These are phyloP conservation scores for Aphanomyces stellatus DNA, from an alignment of 352 stramenopile species.

Conservation along the genomic window DNA sequence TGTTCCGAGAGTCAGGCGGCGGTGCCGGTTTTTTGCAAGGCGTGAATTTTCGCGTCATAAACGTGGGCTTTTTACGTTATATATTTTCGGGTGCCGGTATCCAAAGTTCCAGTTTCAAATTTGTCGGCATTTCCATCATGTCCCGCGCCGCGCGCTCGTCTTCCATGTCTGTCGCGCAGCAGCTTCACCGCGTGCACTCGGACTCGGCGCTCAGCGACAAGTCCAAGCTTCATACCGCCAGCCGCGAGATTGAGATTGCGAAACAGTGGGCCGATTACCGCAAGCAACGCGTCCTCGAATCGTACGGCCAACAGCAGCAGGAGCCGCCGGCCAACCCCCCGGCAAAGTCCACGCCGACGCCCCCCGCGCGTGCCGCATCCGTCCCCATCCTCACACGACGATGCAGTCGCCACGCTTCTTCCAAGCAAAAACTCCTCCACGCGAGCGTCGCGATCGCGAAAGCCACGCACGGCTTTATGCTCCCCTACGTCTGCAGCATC, in stretches of 20 bases:
- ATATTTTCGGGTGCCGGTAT: too few species aligned
- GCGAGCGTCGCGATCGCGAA: constrained; percentile 16
- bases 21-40: too few species aligned
- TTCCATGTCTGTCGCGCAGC: not conserved
- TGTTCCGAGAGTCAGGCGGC: too few species aligned
- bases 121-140: not conserved
- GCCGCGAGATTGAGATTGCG: not conserved
- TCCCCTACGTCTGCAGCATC: constrained; percentile 12
- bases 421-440: constrained; percentile 9
- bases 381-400: too few species aligned
- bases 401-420: not conserved
- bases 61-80: too few species aligned
- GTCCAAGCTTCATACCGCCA: not conserved
- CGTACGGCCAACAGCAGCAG: not conserved
- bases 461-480: constrained; percentile 13
- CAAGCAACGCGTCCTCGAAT: constrained; percentile 5
- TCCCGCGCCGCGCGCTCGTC: too few species aligned
- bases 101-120: not conserved
- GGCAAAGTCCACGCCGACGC: not conserved
- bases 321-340: not conserved
- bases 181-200: constrained; percentile 6
- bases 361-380: too few species aligned
- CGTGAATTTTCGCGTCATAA: too few species aligned
- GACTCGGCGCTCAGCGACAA: not conserved
- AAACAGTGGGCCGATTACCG: constrained; percentile 8